Conservation (phyloP, 2,329 filamentous ascomycete species). For the Xylariaceae sp. region DNA sequence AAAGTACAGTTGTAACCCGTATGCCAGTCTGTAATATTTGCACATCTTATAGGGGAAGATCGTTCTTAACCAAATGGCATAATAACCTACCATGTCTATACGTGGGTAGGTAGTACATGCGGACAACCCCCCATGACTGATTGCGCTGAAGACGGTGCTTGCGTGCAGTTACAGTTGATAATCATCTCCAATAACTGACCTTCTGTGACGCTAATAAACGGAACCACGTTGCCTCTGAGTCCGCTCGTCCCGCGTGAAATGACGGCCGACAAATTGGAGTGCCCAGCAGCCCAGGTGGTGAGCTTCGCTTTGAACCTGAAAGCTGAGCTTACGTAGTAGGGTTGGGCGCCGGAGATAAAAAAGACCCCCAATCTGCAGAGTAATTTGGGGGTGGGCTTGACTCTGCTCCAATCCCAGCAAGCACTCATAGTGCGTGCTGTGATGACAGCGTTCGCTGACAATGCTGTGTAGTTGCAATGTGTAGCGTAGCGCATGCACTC, state of each 20-base stretch:
- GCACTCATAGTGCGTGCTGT: background rate
- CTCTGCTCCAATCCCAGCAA: background rate
- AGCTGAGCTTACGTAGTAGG: slow-evolving; percentile 1
- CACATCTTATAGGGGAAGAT: slow-evolving; percentile 33
- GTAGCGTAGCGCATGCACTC: background rate
- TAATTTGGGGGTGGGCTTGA: background rate
- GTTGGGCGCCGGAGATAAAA: background rate
- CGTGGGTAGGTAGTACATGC: too few species aligned
- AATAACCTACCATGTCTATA: too few species aligned
- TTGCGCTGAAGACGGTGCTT: too few species aligned
- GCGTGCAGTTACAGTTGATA: too few species aligned
- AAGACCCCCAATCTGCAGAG: background rate
- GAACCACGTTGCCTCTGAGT: background rate
- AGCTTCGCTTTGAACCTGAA: background rate
- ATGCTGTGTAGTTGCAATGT: background rate
- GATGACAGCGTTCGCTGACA: background rate
- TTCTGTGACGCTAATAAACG: background rate
- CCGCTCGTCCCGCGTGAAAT: background rate
- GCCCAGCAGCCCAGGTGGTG: background rate
- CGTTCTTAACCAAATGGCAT: background rate
- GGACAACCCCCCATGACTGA: too few species aligned
- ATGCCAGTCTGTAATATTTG: slow-evolving; percentile 28
- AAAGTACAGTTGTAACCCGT: background rate
- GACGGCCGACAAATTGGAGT: background rate
- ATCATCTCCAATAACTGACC: background rate